These are phyloP conservation scores for Parascedosporium putredinis DNA, from an alignment of 2,329 filamentous ascomycete species.

Conservation along the genomic window DNA sequence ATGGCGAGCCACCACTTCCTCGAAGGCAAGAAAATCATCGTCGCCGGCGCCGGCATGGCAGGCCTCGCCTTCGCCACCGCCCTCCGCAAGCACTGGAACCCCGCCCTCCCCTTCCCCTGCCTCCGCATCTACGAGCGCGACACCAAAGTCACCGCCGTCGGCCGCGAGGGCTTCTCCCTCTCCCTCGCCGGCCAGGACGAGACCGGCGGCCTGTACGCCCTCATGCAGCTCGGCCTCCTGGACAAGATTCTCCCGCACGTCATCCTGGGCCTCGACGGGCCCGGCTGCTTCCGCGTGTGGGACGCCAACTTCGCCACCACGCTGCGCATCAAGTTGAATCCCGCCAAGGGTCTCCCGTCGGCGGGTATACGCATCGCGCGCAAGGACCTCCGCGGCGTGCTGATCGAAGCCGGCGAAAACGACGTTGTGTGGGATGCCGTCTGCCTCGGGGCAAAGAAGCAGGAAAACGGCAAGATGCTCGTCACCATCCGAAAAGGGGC, in stretches of 20 bases:
- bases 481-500: background rate
- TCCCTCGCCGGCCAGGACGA: constrained; percentile 25
- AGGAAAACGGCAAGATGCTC: background rate
- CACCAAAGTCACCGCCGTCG: constrained; percentile 16
- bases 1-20: constrained; percentile 20
- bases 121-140: constrained; percentile 33
- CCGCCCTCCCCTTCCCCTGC: constrained; percentile 18
- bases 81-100: constrained; percentile 27
- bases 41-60: constrained; percentile 32
- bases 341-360: constrained; percentile 23
- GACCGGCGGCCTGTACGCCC: constrained; percentile 24
- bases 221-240: constrained; percentile 28
- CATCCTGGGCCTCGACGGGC: constrained; percentile 19
- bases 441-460: background rate
- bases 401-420: constrained; percentile 18
- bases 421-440: background rate
- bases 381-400: constrained; percentile 22
- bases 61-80: constrained; percentile 31
- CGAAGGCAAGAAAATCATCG: constrained; percentile 28
- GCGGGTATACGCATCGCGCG: constrained; percentile 26
- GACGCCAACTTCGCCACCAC: constrained; percentile 24
- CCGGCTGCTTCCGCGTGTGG: constrained; percentile 30
- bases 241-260: constrained; percentile 21
- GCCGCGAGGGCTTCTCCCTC: constrained; percentile 28
- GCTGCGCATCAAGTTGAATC: constrained; percentile 20